Evolutionary conservation across 768 basidiomycete species (phyloP), one percentile per base, ranked within the genome.

Genomic region (Collybia mongolica): DNA sequence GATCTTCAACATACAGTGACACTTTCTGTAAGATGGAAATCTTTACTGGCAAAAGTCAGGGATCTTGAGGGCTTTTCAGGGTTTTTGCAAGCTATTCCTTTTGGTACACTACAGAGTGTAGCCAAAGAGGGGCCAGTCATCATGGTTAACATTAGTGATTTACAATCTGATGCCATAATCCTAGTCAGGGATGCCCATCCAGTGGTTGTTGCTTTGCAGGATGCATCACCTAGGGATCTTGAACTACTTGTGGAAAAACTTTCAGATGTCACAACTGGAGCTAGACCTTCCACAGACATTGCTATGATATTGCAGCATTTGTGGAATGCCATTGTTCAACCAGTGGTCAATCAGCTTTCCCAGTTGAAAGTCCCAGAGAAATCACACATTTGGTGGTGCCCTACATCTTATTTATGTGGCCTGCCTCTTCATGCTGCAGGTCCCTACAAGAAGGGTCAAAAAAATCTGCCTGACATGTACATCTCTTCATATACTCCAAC

Each of bases 371-470:
- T 53, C 2, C 5, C 2, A 20, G 9, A 19, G 12, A 11, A 38
- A 8, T 39, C 53, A 12, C 44, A 53, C 3, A 46, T 57, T 6
- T 67, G 65, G 66, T 70, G 49, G 58, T 38, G 67, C 39, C 66
- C 66, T 9, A 65, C 60, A 0, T 54, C 54, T 1, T 15, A 11
- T 7, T 58, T 68, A 23, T 57, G 57, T 5, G 49, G 51, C 7
- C 52, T 67, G 39, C 68, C 68, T 3, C 44, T 69, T 23, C 68
- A 68, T 39, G 65, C 66, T 3, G 63, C 65, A 6, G 48, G 56
- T 18, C 49, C 51, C 6, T 60, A 62, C 18, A 22, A 36, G 18
- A 5, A 14, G 22, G 15, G 57, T 41, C 18, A 17, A 12, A 12
- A 19, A 2, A 58, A 60, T 19, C 28, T 69, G n/a, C 55, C 57